Evolutionary conservation across 257 asterid species (phyloP), one percentile per base, ranked within the genome.

Genomic region (Lycium barbarum): DNA sequence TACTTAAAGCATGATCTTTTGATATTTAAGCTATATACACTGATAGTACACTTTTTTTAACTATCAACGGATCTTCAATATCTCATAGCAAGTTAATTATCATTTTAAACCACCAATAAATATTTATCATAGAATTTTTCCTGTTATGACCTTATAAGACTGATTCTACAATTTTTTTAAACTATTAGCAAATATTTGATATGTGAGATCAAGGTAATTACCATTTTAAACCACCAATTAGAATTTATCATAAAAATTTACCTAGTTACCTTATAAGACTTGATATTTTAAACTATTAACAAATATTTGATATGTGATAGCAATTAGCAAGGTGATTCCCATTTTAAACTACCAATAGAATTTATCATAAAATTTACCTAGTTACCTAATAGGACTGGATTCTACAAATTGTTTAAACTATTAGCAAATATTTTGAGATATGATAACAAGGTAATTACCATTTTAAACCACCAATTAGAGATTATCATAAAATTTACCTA

Each of bases 111-210:
- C 2, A 63, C 17, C 1, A 63, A 10, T 26, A 1, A 40, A 11
- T 40, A 4, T 40, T 0, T 38, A 70, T 70, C 0, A 70, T 71
- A 71, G 0, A 49, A 11, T 40, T 72, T 18, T 43, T 0, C 2
- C 4, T 40, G 11, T 17, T 1, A 26, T 26, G 33, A 26, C 33
- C 33, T 26, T 26, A 26, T 26, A 26, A 26, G 33, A 40, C 9
- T 2, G 35, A 67, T 35, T 65, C n/a, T 12, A 65, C 45, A 12
- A 57, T 26, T 17, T 57, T 57, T 57, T 18, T 15, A 18, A 58
- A 17, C 1, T 33, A 5, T 12, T 1, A 26, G 15, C 3, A 0
- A 11, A 33, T 0, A 5, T 33, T 66, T 12, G 26, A 0, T 2
- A 11, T 33, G 10, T 12, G 10, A 66, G 12, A 43, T 4, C 2